Evolutionary conservation across 1,139 yeast genomes (phyloP), one percentile per base, ranked within the genome.

Genomic region (Geotrichum carabidarum): DNA sequence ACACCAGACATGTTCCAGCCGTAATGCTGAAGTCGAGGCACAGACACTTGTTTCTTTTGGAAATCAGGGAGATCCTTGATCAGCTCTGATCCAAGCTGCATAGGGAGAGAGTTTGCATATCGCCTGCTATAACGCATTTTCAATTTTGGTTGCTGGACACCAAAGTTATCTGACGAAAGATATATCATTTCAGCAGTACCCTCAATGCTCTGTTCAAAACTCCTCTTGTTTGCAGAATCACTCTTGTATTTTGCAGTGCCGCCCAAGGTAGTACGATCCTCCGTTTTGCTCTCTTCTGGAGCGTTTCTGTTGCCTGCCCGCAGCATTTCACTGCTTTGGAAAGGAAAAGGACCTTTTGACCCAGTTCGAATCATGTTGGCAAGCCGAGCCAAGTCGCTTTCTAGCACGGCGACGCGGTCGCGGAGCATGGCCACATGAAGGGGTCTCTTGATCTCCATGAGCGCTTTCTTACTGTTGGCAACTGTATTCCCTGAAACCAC

Each of bases 1-100:
- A 75, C 75, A 1, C 87, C 86, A 42, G 80, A 74, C 79, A 82
- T 71, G 64, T 82, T 82, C 86, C 86, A 83, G n/a, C 85, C 86
- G 63, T 80, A 82, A 57, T 75, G 78, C 63, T 83, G 87, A 15
- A 74, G 70, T 55, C 87, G 67, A 2, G 88, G 88, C 8, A 79
- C 62, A 5, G 71, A 64, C 7, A 81, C 76, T 42, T 71, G 66
- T 36, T 67, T 63, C 53, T 72, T 68, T 59, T 72, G 69, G 27
- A 74, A 76, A 15, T 42, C 51, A n/a, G 58, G 51, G 15, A 58
- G 42, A 11, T 36, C 40, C 14, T 44, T 50, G 41, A 51, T 36
- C 34, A 58, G 40, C 4, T 48, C 52, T 11, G 36, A 38, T 8
- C 58, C 60, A 40, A 58, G 49, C 22, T 44, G 35, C 31, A 45